Percentiles rank a stretch among this genome's conserved stretches.
These are phyloP conservation scores for Posidonia australis DNA, from an alignment of 106 monocot species.

Conservation along the genomic window DNA sequence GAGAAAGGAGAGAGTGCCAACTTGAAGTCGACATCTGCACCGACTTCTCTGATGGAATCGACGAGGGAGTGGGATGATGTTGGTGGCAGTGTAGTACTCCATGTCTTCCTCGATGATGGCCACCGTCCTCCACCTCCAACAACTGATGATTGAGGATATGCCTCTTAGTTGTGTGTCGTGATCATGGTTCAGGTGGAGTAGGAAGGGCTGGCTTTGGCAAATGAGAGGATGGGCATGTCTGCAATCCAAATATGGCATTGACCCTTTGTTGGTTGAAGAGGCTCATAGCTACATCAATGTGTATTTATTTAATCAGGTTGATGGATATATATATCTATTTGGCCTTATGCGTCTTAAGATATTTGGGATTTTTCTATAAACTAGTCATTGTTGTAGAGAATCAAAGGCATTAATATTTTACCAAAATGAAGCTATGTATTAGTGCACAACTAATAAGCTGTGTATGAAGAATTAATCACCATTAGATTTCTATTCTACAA, in stretches of 20 bases:
- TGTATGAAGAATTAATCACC: too few species aligned
- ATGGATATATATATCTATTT: too few species aligned
- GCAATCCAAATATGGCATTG: constrained; percentile 9
- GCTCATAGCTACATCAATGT: constrained; percentile 5
- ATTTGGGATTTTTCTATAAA: too few species aligned
- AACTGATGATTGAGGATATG: constrained; percentile 8
- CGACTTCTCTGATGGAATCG: not conserved
- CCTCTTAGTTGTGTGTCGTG: constrained; percentile 4
- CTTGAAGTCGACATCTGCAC: constrained; percentile 8
- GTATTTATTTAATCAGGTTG: too few species aligned
- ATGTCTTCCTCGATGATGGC: constrained; percentile 10
- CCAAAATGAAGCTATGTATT: too few species aligned
- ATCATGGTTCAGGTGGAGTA: not conserved
- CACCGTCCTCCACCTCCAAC: constrained; percentile 9
- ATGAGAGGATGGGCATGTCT: constrained; percentile 10
- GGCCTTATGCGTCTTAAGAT: too few species aligned
- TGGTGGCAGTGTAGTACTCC: constrained; percentile 8
- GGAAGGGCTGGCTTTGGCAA: constrained; percentile 11
- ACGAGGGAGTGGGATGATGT: constrained; percentile 12
- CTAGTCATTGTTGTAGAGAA: too few species aligned
- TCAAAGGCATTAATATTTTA: too few species aligned
- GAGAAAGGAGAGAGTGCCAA: constrained; percentile 4
- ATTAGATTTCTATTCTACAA: too few species aligned
- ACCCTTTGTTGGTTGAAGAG: constrained; percentile 12
- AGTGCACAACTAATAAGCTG: too few species aligned